Evolutionary conservation across 2,329 filamentous ascomycete species (phyloP), one percentile per base, ranked within the genome.

Genomic region (Paecilomyces fulvus): DNA sequence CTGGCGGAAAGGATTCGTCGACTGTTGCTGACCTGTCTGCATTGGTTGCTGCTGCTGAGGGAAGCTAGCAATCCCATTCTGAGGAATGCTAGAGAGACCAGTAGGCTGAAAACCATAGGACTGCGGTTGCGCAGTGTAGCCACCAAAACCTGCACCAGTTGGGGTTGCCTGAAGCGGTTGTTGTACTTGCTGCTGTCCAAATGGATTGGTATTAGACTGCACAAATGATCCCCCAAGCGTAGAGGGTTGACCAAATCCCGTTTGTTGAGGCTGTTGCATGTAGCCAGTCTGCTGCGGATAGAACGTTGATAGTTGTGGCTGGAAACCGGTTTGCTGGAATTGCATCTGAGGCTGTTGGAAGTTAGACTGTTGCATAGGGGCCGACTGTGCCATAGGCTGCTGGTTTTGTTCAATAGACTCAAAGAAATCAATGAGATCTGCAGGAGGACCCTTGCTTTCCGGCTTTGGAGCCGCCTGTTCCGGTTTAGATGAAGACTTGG

Each of bases 351-450:
- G 55, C 31, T 58, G 58, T 37, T 65, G 62, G 48, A 64, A 63
- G 43, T 68, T 67, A 25, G 69, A 68, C 52, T 73, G 73, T 58
- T 67, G 69, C 58, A 69, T 67, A 60, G 71, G 72, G 31, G 63
- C 67, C 51, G 71, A 76, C 55, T 70, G 60, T 64, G 73, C 65
- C 78, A 73, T 58, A 63, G 76, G 67, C 56, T 70, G 65, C 56
- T 64, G 90, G 61, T 92, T 91, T 68, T 90, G 85, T 67, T 96
- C 92, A 65, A 95, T 96, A 5, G 90, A 92, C 67, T 87, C 92
- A 71, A 96, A 96, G 74, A 95, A 96, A 76, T 92, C 94, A 68
- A 95, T 97, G 59, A 95, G 79, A 76, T 95, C 89, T 28, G 86
- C 84, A 3, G 74, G 71, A 8, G 74, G 70, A 10, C 70, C 66